These are phyloP conservation scores for Gremmenia infestans DNA, from an alignment of 2,329 filamentous ascomycete species.

Conservation along the genomic window DNA sequence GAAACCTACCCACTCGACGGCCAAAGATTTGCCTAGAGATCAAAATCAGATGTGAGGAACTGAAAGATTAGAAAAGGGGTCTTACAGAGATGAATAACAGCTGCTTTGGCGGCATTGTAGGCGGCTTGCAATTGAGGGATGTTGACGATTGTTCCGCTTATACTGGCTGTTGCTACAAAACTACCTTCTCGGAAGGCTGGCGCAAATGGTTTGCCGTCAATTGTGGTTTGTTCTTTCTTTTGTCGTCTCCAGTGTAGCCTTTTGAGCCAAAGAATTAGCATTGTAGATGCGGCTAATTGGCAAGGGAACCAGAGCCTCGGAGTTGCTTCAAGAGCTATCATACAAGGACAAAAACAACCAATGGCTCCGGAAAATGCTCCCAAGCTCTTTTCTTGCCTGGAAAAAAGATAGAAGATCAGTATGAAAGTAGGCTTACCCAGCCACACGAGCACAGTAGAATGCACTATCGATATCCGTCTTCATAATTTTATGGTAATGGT, in stretches of 20 bases:
- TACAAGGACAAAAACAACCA: too few species aligned
- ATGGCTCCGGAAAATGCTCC: too few species aligned
- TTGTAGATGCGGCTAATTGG: too few species aligned
- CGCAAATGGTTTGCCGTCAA: slow-evolving; percentile 56
- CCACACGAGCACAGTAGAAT: slow-evolving; percentile 70
- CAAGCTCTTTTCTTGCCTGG: too few species aligned
- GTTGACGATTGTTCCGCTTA: slow-evolving; percentile 75
- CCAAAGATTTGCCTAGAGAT: slow-evolving; percentile 58
- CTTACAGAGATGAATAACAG: slow-evolving; percentile 52
- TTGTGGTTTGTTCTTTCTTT: slow-evolving; percentile 59
- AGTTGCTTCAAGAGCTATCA: too few species aligned
- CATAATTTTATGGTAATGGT: slow-evolving; percentile 63
- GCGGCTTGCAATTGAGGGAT: slow-evolving; percentile 69
- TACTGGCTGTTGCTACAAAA: slow-evolving; percentile 74
- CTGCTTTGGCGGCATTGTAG: slow-evolving; percentile 71
- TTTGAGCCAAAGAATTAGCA: too few species aligned
- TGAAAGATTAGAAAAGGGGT: slow-evolving; percentile 22
- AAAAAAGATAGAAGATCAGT: too few species aligned
- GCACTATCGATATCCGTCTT: slow-evolving; percentile 70
- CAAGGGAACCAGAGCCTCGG: too few species aligned
- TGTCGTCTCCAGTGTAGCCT: slow-evolving; percentile 61
- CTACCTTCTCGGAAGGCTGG: slow-evolving; percentile 55
- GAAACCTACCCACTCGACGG: slow-evolving; percentile 73
- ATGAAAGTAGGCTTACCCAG: slow-evolving; percentile 38
- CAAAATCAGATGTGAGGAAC: not conserved